These are phyloP conservation scores for Solanum dulcamara DNA, from an alignment of 257 asterid genomes.

Conservation along the genomic window DNA sequence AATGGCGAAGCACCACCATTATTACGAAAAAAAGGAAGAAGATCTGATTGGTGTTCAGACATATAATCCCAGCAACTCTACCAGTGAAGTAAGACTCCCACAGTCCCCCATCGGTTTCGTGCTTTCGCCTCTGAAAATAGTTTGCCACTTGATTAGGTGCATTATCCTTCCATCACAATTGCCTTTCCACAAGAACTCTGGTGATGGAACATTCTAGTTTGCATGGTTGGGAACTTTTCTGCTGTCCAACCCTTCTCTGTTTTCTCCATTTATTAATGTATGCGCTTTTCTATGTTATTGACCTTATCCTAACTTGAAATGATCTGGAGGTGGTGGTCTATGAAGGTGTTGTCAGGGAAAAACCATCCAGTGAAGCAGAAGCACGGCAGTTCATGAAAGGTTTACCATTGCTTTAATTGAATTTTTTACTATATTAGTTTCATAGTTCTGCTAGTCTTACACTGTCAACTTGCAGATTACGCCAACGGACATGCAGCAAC, in stretches of 20 bases:
- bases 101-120: background rate
- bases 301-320: conserved; percentile 27
- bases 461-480: conserved; percentile 36
- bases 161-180: background rate
- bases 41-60: background rate
- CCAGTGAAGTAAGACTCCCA: background rate
- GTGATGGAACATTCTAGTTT: background rate
- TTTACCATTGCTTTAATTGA: conserved; percentile 3
- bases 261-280: background rate
- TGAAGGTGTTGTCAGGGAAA: conserved; percentile 85
- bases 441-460: conserved; percentile 9
- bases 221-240: background rate
- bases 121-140: background rate
- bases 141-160: background rate
- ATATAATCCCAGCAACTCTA: background rate
- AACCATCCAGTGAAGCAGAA: conserved; percentile 83
- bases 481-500: conserved; percentile 66
- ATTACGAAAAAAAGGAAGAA: background rate
- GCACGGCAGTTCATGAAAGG: conserved; percentile 82
- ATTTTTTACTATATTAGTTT: background rate
- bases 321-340: conserved; percentile 91
- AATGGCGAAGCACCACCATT: background rate
- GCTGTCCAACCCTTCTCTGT: background rate
- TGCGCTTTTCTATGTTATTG: conserved; percentile 8
- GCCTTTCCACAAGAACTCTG: background rate